Evolutionary conservation across 208 protist genomes (phyloP).

Genomic region (Leishmania amazonensis): DNA sequence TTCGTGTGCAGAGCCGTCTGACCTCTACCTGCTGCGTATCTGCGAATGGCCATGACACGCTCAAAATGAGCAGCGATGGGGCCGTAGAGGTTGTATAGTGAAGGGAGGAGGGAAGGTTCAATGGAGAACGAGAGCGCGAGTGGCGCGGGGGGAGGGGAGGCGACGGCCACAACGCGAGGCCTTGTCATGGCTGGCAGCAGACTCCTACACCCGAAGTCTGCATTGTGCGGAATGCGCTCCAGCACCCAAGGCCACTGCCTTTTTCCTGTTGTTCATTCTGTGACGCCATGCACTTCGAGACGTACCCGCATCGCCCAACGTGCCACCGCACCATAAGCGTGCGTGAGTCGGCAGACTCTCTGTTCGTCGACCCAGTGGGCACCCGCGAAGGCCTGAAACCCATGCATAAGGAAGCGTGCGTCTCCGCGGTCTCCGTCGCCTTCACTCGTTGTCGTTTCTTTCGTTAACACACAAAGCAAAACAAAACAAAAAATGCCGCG

Average conservation of each 20-base stretch:
- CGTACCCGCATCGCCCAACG: not conserved
- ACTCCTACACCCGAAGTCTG: not conserved
- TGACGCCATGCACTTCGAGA: not conserved
- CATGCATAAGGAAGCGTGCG: not conserved
- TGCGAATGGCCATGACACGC: not conserved
- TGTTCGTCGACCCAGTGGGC: not conserved
- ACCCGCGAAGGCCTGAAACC: not conserved
- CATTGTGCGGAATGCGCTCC: not conserved
- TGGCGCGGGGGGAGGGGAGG: not conserved
- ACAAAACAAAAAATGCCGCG: not conserved
- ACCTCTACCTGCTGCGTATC: not conserved
- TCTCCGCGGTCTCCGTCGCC: not conserved
- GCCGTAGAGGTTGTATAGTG: not conserved
- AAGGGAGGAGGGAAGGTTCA: not conserved
- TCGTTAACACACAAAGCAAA: not conserved
- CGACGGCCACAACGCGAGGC: not conserved
- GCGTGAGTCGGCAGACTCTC: not conserved
- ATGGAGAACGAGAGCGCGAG: not conserved
- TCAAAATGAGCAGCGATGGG: not conserved
- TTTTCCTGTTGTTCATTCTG: not conserved
- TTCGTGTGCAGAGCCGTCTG: not conserved
- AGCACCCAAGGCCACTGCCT: not conserved
- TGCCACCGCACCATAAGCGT: not conserved
- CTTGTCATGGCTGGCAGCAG: not conserved
- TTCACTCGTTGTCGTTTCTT: not conserved